Percentiles rank a stretch among this genome's conserved stretches.
Conservation (phyloP, 2,329 filamentous ascomycete genomes). For the Fusarium luffae region DNA sequence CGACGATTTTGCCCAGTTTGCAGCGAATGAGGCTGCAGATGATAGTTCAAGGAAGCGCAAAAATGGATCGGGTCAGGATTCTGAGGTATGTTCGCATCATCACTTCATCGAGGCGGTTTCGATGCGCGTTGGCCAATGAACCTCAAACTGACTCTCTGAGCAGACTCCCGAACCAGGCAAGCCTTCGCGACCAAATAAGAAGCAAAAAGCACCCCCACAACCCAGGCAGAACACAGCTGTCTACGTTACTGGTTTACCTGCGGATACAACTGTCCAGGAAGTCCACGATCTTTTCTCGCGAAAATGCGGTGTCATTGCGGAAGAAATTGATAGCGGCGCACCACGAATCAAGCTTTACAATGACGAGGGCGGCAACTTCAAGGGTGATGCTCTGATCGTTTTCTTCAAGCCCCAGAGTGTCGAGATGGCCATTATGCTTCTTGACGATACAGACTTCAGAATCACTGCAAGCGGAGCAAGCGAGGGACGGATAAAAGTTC, state of each 20-base stretch:
- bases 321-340: constrained; percentile 88
- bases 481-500: constrained; percentile 79
- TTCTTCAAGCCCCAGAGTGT: constrained; percentile 98
- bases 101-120: neutral
- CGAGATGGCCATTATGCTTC: constrained; percentile 80
- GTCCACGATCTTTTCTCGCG: constrained; percentile 83
- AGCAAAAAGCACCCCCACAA: constrained; percentile 60
- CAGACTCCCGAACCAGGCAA: constrained; percentile 50
- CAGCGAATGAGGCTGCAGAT: constrained; percentile 41
- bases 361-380: constrained; percentile 84
- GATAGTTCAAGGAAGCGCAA: constrained; percentile 56
- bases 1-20: constrained; percentile 49
- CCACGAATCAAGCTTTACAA: constrained; percentile 94
- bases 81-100: constrained; percentile 56
- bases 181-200: constrained; percentile 56
- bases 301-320: constrained; percentile 90
- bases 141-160: constrained; percentile 15
- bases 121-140: neutral
- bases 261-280: constrained; percentile 82
- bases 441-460: constrained; percentile 86
- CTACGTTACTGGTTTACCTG: constrained; percentile 88
- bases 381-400: constrained; percentile 91
- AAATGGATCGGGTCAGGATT: constrained; percentile 51
- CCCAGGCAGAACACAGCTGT: constrained; percentile 84
- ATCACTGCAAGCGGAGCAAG: constrained; percentile 63